Conservation (phyloP, 306 rosid genomes). For the Citrullus colocynthis region DNA sequence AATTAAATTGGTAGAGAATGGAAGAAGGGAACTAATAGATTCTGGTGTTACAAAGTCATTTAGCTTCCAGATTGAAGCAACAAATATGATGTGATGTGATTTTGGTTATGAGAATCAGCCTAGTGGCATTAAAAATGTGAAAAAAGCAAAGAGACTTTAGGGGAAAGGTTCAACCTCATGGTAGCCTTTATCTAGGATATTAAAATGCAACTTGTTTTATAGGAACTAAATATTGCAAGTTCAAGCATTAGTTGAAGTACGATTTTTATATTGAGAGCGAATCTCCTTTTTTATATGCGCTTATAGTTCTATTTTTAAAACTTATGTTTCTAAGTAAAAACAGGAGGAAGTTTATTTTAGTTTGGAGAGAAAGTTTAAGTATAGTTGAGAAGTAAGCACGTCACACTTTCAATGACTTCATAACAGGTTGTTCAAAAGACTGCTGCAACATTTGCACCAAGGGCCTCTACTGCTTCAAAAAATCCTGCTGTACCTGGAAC, state of each 20-base stretch:
- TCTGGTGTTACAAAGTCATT: too few species aligned
- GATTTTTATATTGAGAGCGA: neutral
- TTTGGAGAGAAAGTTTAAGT: neutral
- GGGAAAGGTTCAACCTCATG: neutral
- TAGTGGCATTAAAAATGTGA: too few species aligned
- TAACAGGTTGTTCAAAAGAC: slow-evolving; percentile 89
- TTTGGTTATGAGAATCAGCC: too few species aligned
- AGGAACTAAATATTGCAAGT: neutral
- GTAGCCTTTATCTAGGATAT: neutral
- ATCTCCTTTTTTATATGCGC: neutral
- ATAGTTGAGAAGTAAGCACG: neutral
- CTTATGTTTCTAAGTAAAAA: neutral
- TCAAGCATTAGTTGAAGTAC: neutral
- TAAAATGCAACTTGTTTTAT: neutral
- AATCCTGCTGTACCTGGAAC: slow-evolving; percentile 92
- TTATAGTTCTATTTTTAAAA: neutral
- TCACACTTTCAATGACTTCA: neutral
- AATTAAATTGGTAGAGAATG: neutral
- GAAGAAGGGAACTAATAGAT: neutral
- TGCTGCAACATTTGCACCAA: slow-evolving; percentile 96
- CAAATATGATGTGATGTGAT: neutral
- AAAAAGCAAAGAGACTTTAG: too few species aligned
- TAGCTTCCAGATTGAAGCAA: neutral
- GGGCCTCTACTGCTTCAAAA: slow-evolving; percentile 78
- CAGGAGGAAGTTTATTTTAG: neutral